Base-by-base conservation (phyloP, 2,329 filamentous ascomycete species). In the Pyrenophora seminiperda region DNA sequence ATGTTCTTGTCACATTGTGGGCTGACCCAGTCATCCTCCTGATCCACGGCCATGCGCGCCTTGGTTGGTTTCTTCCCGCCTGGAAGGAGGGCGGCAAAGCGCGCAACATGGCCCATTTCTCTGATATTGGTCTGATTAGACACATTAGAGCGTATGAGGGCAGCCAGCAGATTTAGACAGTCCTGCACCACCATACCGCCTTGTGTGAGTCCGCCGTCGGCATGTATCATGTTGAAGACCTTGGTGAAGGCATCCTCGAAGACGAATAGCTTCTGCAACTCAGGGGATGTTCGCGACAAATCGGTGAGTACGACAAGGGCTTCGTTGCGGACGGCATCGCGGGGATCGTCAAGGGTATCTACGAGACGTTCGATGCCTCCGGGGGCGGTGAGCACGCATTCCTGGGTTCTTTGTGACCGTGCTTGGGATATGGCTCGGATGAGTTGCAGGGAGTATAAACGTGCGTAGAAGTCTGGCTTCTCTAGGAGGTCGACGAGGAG, bases 111-210 rank as follows among this genome's bases (percentile, higher is more conserved):
- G 1, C 91, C 91, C 36, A 90, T 93, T 71, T 99, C 94, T 48
- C 93, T 84, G 72, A 99, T 97, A 47, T 93, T 86, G 9, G 91
- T 90, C 73, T 99, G 94, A 66, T 99, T 99, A 2, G 92, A 94
- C 1, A 86, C 79, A 68, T 97, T 97, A 62, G 91, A 83, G 27
- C 88, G 85, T 20, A 99, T 78, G 10, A 99, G 82, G 70, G 97
- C 97, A 33, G 91, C 91, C 40, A 97, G 79, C 44, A 99, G 79
- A 49, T 94, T 93, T 15, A 99, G 78, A 62, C 92, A 97, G 72
- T 99, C 94, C 73, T 97, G 93, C 3, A 97, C 89, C 10, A 90
- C 83, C 54, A 93, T 88, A 33, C 90, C 91, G 13, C 94, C 94
- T 62, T 95, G 87, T 4, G 81, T 81, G 36, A 99, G 77, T 2